Conservation (phyloP, 164 flowering plant genomes). For the Stephania cephalantha region DNA sequence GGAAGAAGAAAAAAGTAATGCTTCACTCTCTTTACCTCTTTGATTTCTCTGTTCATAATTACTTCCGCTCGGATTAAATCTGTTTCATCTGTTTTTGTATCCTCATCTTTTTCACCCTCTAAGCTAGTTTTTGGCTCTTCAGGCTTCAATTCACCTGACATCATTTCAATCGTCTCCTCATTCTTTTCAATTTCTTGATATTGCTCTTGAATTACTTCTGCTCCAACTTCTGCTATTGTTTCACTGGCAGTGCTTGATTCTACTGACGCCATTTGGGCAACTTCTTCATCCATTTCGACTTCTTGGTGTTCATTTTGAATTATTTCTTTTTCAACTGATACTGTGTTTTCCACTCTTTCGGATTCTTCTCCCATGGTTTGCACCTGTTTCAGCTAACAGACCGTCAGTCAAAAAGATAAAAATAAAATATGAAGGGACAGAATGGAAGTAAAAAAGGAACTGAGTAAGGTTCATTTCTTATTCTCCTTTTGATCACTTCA, state of each 20-base stretch:
- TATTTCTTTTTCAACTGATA: background rate
- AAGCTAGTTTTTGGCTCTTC: background rate
- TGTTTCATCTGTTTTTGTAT: slow-evolving; percentile 3
- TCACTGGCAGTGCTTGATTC: too few species aligned
- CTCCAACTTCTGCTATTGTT: background rate
- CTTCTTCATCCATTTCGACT: too few species aligned
- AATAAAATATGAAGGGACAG: background rate
- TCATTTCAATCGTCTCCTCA: slow-evolving; percentile 6
- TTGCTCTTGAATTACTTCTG: background rate
- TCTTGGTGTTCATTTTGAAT: too few species aligned
- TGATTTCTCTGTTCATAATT: slow-evolving; percentile 8
- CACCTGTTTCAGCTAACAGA: slow-evolving; percentile 16
- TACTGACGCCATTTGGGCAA: too few species aligned
- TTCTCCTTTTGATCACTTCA: slow-evolving; percentile 20
- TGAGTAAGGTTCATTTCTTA: background rate
- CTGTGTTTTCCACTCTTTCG: slow-evolving; percentile 6
- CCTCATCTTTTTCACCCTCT: background rate
- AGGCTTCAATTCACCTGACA: slow-evolving; percentile 3
- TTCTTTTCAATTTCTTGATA: slow-evolving; percentile 5
- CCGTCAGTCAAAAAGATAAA: slow-evolving; percentile 1
- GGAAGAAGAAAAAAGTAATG: background rate
- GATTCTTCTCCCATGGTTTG: slow-evolving; percentile 7
- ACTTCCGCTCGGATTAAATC: background rate
- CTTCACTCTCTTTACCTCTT: background rate
- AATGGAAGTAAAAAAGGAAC: background rate